A percentile compares a stretch with the other conserved stretches of the same genome.
Conservation (phyloP, 148 eudicot genomes). For the Pharnaceum exiguum region DNA sequence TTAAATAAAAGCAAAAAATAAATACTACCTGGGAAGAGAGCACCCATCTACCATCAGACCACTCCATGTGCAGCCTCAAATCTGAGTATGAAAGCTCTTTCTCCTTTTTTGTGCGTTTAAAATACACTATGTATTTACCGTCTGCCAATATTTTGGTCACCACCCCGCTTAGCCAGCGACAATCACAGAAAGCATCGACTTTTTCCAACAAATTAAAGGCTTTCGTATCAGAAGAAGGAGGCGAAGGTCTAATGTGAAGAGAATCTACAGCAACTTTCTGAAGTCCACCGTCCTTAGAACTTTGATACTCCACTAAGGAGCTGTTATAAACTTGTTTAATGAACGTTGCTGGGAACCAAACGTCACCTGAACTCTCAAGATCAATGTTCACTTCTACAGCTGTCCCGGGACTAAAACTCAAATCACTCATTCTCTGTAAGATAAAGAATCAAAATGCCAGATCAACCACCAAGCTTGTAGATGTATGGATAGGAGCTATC, state of each 20-base stretch:
- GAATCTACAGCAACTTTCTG: conserved; percentile 23
- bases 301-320: conserved; percentile 29
- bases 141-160: conserved; percentile 36
- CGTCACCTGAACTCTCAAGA: conserved; percentile 25
- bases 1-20: neutral
- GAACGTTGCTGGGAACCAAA: conserved; percentile 31
- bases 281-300: conserved; percentile 19
- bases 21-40: conserved; percentile 34
- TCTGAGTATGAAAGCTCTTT: conserved; percentile 31
- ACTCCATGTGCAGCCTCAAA: conserved; percentile 40
- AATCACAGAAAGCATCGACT: conserved; percentile 40
- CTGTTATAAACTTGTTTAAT: conserved; percentile 12
- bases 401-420: conserved; percentile 24
- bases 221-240: conserved; percentile 24
- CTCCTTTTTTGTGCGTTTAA: conserved; percentile 35
- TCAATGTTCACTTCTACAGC: conserved; percentile 43
- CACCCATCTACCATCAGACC: conserved; percentile 31
- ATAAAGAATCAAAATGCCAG: conserved; percentile 22
- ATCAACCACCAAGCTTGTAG: conserved; percentile 27
- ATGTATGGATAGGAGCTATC: conserved; percentile 14
- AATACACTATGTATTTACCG: conserved; percentile 35
- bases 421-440: conserved; percentile 30
- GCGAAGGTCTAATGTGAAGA: conserved; percentile 36
- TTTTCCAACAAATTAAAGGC: conserved; percentile 36
- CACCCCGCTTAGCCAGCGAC: conserved; percentile 42